Conservation (phyloP, 352 stramenopile species). For the Globisporangium alternatum region DNA sequence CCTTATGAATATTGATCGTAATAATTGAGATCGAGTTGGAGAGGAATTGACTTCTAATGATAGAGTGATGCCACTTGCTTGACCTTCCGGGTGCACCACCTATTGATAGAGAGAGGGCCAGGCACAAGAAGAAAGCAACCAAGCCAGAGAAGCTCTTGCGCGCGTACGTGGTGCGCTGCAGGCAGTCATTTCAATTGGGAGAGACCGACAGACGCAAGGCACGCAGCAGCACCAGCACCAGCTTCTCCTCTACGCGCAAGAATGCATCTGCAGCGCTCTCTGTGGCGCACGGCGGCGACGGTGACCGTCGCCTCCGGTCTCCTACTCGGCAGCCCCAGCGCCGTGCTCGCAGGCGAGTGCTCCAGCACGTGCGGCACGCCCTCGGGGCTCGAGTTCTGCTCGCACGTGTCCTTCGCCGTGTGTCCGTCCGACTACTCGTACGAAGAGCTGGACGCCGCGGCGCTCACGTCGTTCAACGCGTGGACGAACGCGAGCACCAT, state of each 20-base stretch:
- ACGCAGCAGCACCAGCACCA: neutral
- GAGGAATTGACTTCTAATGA: neutral
- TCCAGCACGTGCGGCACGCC: slow-evolving; percentile 76
- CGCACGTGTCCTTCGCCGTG: slow-evolving; percentile 71
- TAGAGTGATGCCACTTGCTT: slow-evolving; percentile 5
- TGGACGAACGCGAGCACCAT: slow-evolving; percentile 52
- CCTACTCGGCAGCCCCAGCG: neutral
- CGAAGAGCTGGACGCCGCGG: slow-evolving; percentile 51
- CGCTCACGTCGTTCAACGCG: slow-evolving; percentile 34
- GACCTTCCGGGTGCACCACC: neutral
- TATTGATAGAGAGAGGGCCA: neutral
- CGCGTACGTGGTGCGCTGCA: neutral
- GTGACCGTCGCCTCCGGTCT: neutral
- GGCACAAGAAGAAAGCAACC: neutral
- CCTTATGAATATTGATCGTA: neutral
- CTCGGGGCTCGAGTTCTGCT: slow-evolving; percentile 71
- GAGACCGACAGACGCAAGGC: slow-evolving; percentile 1
- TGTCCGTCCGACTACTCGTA: slow-evolving; percentile 58
- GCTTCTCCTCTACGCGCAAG: neutral
- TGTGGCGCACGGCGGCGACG: slow-evolving; percentile 9
- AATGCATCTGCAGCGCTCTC: slow-evolving; percentile 8
- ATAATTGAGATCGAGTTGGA: neutral
- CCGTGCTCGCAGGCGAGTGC: slow-evolving; percentile 29
- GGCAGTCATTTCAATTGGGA: slow-evolving; percentile 2
- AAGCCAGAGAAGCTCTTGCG: neutral